phyloP scores from a whole-genome alignment of 129 eudicot species.

The Ambrosia artemisiifolia region DNA sequence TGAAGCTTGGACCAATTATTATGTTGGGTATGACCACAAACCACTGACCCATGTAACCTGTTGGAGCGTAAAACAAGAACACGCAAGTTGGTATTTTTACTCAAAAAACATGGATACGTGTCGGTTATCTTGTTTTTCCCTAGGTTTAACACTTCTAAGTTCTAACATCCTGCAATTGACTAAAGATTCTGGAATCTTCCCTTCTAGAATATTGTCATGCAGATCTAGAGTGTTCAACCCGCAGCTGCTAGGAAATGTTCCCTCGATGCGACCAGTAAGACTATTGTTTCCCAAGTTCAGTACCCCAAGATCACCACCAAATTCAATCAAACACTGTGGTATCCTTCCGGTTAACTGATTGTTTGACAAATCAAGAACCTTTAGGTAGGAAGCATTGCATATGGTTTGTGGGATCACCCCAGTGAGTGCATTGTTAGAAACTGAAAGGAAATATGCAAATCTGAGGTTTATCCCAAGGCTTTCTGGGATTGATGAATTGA shows the following conservation, averaged over 20 bases:
- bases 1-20: constrained; percentile 36
- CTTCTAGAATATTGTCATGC: constrained; percentile 27
- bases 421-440: constrained; percentile 36
- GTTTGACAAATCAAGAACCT: constrained; percentile 41
- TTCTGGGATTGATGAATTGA: constrained; percentile 32
- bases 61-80: constrained; percentile 40
- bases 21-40: neutral
- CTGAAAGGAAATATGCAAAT: constrained; percentile 19
- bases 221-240: constrained; percentile 41
- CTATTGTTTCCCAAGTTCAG: constrained; percentile 38
- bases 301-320: constrained; percentile 1
- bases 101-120: constrained; percentile 32
- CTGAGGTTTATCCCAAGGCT: constrained; percentile 14
- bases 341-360: constrained; percentile 30
- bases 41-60: constrained; percentile 23
- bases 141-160: constrained; percentile 38
- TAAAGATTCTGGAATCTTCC: constrained; percentile 31
- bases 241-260: constrained; percentile 28
- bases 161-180: constrained; percentile 29
- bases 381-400: constrained; percentile 33
- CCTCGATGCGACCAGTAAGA: constrained; percentile 30
- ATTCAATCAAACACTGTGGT: constrained; percentile 38
- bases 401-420: constrained; percentile 42
- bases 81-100: constrained; percentile 15
- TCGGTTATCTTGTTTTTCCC: constrained; percentile 30